These are phyloP conservation scores for Iris macrosiphon DNA, from an alignment of 106 monocot genomes.

Conservation along the genomic window DNA sequence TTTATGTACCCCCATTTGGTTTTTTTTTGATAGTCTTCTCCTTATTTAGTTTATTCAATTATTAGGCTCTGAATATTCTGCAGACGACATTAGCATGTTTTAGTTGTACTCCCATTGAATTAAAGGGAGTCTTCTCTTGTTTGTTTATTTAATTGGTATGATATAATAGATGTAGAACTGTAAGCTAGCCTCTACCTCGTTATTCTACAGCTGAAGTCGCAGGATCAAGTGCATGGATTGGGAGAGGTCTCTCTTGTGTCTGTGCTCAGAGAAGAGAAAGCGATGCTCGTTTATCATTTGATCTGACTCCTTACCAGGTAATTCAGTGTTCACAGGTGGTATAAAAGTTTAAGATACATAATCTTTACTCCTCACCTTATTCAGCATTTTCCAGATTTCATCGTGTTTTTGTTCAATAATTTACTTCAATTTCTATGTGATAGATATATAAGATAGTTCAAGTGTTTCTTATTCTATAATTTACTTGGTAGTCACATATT, in stretches of 20 bases:
- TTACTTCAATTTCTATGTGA: not conserved
- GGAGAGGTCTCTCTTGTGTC: slow-evolving; percentile 89
- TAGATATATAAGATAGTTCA: not conserved
- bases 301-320: slow-evolving; percentile 79
- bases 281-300: slow-evolving; percentile 68
- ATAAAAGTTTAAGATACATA: not conserved
- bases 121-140: not conserved
- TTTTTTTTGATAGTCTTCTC: not conserved
- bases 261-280: slow-evolving; percentile 86
- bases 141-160: not conserved
- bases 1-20: not conserved
- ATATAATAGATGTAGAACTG: not conserved
- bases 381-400: not conserved
- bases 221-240: slow-evolving; percentile 94
- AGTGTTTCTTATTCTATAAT: too few species aligned
- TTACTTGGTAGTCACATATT: too few species aligned
- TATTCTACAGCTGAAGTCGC: slow-evolving; percentile 51
- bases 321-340: not conserved
- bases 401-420: not conserved
- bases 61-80: too few species aligned
- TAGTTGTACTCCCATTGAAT: not conserved
- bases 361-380: not conserved
- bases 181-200: slow-evolving; percentile 5
- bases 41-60: slow-evolving; percentile 2
- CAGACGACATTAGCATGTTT: not conserved